Base-by-base conservation (phyloP, 306 rosid genomes). In the Lathyrus sativus region DNA sequence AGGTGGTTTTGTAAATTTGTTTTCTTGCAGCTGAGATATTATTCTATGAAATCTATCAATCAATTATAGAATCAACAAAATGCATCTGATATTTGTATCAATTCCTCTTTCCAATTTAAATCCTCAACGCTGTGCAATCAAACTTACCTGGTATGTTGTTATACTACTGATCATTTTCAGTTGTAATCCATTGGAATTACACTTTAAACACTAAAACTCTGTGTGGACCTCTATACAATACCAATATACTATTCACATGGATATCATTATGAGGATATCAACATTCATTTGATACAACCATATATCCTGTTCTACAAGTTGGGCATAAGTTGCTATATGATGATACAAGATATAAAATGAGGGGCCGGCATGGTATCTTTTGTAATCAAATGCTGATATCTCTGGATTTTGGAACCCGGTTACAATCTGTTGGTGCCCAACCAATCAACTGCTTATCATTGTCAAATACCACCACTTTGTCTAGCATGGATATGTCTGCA, bases 371-470 rank as follows among this genome's bases (percentile, higher is more conserved):
- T 24, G 26, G 26, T 24, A 24, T 33, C 53, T 11, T 43, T 18
- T 58, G 55, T 71, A 76, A 76, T 84, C 84, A 80, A 48, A 87
- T 51, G 81, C 78, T 81, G 74, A 35, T 29, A 62, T 26, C 54
- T 69, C 77, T 74, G 39, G 91, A 75, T 73, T 80, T 92, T 28
- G 96, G 92, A 60, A 80, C 61, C 56, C 74, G 77, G 68, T 86
- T 86, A 67, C 98, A 92, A 28, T 76, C 85, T 43, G 84, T 81
- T 0, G 85, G 65, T 33, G 77, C 73, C 98, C 98, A 92, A 66
- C 98, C 96, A 37, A 89, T 87, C 78, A 76, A 44, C 66, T 87
- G 86, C 82, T 83, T 86, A 55, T 92, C 96, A 39, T 92, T 92
- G 82, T 92, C 88, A 64, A 74, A 92, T 12, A 87, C 76, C 84